These are phyloP conservation scores for Penicillium cataractarum DNA, from an alignment of 495 filamentous ascomycete species.

Conservation along the genomic window DNA sequence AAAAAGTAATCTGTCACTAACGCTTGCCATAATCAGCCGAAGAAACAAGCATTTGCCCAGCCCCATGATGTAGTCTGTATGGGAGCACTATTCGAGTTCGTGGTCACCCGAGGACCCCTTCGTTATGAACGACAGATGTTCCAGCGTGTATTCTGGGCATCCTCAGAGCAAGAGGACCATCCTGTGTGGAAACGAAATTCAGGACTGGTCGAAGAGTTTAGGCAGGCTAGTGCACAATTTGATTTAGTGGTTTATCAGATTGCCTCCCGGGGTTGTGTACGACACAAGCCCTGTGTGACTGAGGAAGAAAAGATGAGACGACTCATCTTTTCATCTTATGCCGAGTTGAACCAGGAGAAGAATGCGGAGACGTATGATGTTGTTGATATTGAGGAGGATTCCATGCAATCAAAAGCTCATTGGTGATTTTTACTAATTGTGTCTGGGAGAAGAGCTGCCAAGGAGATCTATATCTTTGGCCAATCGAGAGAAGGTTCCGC, in stretches of 20 bases:
- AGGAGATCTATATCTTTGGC: not conserved
- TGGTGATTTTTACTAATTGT: not conserved
- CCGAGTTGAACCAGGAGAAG: not conserved
- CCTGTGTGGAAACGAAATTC: not conserved
- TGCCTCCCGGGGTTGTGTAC: not conserved
- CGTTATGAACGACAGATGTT: not conserved
- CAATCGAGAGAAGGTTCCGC: not conserved
- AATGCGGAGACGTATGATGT: not conserved
- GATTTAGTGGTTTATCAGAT: conserved; percentile 1
- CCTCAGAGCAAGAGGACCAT: not conserved
- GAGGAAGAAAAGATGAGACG: not conserved
- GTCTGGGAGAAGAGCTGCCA: not conserved
- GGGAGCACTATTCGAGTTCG: conserved; percentile 1
- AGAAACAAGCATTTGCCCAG: not conserved
- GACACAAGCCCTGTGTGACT: not conserved
- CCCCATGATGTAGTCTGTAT: not conserved
- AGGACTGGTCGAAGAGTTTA: not conserved
- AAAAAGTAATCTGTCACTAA: not conserved
- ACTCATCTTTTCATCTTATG: not conserved
- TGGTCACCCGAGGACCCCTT: not conserved
- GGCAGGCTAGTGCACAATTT: not conserved
- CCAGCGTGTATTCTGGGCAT: not conserved
- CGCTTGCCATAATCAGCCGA: not conserved
- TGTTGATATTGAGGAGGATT: not conserved
- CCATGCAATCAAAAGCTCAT: not conserved